Conservation (phyloP, 257 asterid genomes). For the Solanum appendiculatum region DNA sequence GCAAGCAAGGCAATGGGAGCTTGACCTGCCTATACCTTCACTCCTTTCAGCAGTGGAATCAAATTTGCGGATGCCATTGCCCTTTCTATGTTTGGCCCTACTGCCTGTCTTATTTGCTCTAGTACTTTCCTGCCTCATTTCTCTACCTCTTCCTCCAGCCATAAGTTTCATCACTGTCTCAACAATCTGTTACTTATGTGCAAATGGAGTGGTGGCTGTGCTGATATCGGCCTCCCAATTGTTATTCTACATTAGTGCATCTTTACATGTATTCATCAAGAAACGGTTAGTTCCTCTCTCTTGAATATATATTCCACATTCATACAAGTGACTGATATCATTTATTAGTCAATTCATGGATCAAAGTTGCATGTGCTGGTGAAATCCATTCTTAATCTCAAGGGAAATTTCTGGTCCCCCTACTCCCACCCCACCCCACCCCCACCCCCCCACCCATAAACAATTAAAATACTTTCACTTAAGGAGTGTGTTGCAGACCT, state of each 20-base stretch:
- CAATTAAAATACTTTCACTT: background rate
- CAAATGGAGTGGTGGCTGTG: constrained; percentile 65
- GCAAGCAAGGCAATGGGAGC: constrained; percentile 88
- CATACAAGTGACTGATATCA: background rate
- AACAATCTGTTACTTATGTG: constrained; percentile 60
- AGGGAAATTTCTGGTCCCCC: background rate
- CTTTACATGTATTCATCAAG: constrained; percentile 50
- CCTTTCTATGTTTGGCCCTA: constrained; percentile 47
- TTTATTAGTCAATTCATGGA: background rate
- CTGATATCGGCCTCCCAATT: constrained; percentile 56
- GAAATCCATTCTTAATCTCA: background rate
- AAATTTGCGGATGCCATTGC: constrained; percentile 61
- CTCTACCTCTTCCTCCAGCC: constrained; percentile 45
- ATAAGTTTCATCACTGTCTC: constrained; percentile 55
- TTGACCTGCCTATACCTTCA: constrained; percentile 74
- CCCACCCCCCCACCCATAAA: background rate
- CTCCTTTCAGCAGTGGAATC: constrained; percentile 76
- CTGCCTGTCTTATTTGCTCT: constrained; percentile 49
- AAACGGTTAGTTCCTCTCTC: constrained; percentile 46
- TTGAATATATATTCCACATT: background rate
- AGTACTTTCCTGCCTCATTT: constrained; percentile 45
- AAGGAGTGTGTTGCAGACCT: background rate
- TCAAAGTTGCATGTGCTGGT: background rate
- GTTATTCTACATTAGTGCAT: constrained; percentile 50
- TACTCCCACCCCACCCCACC: background rate